These are phyloP conservation scores for Plasmodium adleri DNA, from an alignment of 169 alveolate species.

Conservation along the genomic window DNA sequence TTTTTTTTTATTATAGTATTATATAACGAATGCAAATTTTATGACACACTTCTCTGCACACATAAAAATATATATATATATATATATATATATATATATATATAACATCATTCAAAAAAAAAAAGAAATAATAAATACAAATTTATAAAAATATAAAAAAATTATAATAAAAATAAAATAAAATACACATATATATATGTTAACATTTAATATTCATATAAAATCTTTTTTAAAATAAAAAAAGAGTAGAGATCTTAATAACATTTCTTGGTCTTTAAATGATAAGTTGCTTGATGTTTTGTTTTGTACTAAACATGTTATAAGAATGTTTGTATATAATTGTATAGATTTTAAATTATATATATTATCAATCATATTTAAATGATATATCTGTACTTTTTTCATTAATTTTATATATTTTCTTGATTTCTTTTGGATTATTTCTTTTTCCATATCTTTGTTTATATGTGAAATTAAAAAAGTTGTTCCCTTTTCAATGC, in stretches of 20 bases:
- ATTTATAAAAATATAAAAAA: not conserved
- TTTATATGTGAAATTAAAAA: not conserved
- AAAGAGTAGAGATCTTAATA: constrained; percentile 32
- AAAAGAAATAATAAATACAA: not conserved
- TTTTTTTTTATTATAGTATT: too few species aligned
- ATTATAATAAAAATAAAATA: not conserved
- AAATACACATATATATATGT: not conserved
- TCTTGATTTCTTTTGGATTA: constrained; percentile 1
- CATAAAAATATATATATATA: too few species aligned
- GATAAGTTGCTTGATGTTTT: constrained; percentile 37
- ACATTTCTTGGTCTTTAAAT: constrained; percentile 39
- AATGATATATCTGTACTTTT: constrained; percentile 40
- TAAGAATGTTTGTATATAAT: constrained; percentile 36
- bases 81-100: too few species aligned
- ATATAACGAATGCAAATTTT: too few species aligned
- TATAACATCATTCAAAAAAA: too few species aligned
- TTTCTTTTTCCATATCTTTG: not conserved
- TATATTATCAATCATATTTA: constrained; percentile 30
- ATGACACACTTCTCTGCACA: too few species aligned
- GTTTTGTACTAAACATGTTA: constrained; percentile 46
- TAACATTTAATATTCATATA: not conserved
- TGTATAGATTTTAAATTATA: constrained; percentile 45
- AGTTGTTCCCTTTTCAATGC: not conserved
- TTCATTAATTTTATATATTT: constrained; percentile 12
- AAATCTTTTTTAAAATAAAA: constrained; percentile 33